Conservation (phyloP, 2,329 filamentous ascomycete genomes). For the Paradendryphiella salina region DNA sequence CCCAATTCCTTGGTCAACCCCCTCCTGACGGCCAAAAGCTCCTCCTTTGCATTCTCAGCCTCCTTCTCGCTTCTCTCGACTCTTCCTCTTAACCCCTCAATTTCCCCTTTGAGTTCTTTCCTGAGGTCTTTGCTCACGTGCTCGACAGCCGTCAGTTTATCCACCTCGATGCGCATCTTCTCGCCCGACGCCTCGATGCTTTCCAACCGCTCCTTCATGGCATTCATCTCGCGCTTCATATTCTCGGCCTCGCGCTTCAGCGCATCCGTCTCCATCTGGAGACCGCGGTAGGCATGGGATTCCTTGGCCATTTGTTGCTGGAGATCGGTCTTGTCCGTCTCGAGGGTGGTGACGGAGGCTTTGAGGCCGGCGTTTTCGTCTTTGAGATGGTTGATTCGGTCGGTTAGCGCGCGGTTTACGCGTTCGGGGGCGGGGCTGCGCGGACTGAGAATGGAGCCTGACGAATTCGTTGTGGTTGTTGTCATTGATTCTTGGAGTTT, state of each 20-base stretch:
- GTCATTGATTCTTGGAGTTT: conserved; percentile 16
- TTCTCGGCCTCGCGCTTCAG: conserved; percentile 5
- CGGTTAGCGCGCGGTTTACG: conserved; percentile 23
- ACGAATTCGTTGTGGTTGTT: background rate
- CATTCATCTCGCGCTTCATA: conserved; percentile 12
- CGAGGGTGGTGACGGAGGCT: conserved; percentile 8
- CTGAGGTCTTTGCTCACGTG: conserved; percentile 2
- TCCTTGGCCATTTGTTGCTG: conserved; percentile 15
- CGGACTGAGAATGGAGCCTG: conserved; percentile 13
- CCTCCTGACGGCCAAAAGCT: conserved; percentile 6
- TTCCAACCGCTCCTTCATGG: conserved; percentile 18
- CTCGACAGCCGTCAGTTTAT: conserved; percentile 3
- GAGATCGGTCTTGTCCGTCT: conserved; percentile 13
- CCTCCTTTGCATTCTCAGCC: conserved; percentile 10
- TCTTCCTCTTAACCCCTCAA: conserved; percentile 7
- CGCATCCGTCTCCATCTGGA: conserved; percentile 14
- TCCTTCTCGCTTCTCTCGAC: conserved; percentile 15
- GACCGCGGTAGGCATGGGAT: conserved; percentile 6
- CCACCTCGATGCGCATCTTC: conserved; percentile 2
- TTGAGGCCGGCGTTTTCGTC: conserved; percentile 22
- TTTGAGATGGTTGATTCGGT: conserved; percentile 27
- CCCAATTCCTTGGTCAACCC: conserved; percentile 11
- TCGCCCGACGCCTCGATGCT: conserved; percentile 8
- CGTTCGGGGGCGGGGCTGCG: conserved; percentile 26
- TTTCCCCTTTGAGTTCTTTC: conserved; percentile 7